A percentile compares a stretch with the other conserved stretches of the same genome.
Evolutionary conservation across 164 flowering plant species (phyloP).

Genomic region (Macadamia tetraphylla): DNA sequence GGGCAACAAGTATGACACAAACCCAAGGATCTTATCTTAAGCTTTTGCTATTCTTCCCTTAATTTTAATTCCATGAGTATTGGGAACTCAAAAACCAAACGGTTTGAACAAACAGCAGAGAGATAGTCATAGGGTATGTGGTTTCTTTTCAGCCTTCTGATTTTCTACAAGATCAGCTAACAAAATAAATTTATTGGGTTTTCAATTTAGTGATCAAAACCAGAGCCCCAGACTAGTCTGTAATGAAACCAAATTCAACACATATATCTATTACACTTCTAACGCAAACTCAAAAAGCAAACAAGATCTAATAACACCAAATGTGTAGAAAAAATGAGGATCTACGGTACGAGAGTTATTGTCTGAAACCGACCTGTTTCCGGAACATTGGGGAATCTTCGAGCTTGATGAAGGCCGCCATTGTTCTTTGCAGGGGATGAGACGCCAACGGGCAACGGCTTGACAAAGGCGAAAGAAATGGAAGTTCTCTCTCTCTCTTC

Average conservation of each 20-base stretch:
- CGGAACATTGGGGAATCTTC: slow-evolving; percentile 75
- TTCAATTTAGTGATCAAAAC: not conserved
- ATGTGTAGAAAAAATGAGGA: not conserved
- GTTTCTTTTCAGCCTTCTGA: too few relatives aligned
- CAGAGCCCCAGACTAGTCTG: not conserved
- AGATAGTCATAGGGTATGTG: not conserved
- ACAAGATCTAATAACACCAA: not conserved
- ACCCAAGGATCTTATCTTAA: too few relatives aligned
- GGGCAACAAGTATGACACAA: too few relatives aligned
- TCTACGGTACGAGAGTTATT: not conserved
- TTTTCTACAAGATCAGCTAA: too few relatives aligned
- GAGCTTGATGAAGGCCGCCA: slow-evolving; percentile 46
- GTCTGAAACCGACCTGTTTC: slow-evolving; percentile 37
- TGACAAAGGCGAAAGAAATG: too few relatives aligned
- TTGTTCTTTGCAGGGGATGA: slow-evolving; percentile 7
- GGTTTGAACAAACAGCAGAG: too few relatives aligned
- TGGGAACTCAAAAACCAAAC: too few relatives aligned
- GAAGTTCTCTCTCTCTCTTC: too few relatives aligned
- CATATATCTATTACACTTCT: not conserved
- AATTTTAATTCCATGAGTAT: too few relatives aligned
- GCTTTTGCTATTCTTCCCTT: too few relatives aligned
- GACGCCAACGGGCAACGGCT: not conserved
- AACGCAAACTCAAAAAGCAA: not conserved
- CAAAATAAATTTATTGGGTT: not conserved
- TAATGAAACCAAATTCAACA: not conserved